These are phyloP conservation scores for Malassezia japonica DNA, from an alignment of 1,284 basidiomycete species.

Conservation along the genomic window DNA sequence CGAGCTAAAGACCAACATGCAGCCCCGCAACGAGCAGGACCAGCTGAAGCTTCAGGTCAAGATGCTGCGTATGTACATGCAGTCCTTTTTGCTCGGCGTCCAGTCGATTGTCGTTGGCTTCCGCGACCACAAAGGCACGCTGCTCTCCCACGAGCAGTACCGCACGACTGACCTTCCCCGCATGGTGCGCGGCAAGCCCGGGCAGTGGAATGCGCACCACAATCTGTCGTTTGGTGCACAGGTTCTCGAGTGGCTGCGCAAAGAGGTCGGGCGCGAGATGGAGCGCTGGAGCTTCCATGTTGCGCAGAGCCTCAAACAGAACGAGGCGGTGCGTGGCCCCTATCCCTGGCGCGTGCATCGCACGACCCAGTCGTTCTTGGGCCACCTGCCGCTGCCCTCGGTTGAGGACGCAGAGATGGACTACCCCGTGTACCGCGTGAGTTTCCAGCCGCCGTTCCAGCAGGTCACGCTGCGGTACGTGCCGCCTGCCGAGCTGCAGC, in stretches of 20 bases:
- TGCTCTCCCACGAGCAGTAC: constrained; percentile 41
- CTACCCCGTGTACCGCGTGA: constrained; percentile 31
- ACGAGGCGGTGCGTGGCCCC: not conserved
- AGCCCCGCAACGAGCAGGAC: constrained; percentile 60
- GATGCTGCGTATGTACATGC: constrained; percentile 54
- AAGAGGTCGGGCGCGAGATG: constrained; percentile 10
- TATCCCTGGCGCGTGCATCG: constrained; percentile 17
- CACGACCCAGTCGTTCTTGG: constrained; percentile 7
- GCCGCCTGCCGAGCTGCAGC: constrained; percentile 4
- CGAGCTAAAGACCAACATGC: constrained; percentile 84
- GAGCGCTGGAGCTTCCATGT: constrained; percentile 3
- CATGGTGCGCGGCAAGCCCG: constrained; percentile 52
- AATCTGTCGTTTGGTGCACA: constrained; percentile 65
- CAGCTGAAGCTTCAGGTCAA: constrained; percentile 84
- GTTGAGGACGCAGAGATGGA: not conserved
- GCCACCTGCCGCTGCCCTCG: constrained; percentile 7
- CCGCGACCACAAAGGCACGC: constrained; percentile 62
- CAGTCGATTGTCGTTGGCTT: constrained; percentile 80
- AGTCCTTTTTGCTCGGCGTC: constrained; percentile 83
- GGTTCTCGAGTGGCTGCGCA: constrained; percentile 58
- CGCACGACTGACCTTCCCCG: constrained; percentile 48
- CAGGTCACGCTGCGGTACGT: constrained; percentile 15
- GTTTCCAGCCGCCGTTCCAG: constrained; percentile 27
- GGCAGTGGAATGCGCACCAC: constrained; percentile 66
- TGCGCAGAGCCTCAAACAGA: not conserved